Conservation (phyloP, 192 early-diverging fungal species). For the Podila horticola region DNA sequence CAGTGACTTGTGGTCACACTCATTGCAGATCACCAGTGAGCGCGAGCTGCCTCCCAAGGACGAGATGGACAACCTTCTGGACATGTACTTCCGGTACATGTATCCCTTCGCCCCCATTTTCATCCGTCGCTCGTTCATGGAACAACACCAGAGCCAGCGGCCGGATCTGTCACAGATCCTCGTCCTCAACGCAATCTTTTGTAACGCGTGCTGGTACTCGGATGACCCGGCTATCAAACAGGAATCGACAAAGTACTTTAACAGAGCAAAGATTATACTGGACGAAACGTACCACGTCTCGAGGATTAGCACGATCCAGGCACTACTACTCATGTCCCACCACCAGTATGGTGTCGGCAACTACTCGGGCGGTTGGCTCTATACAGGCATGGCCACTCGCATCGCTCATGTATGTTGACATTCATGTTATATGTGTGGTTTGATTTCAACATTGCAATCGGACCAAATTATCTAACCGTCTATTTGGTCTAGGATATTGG, state of each 20-base stretch:
- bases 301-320: constrained; percentile 68
- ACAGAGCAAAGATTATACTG: constrained; percentile 76
- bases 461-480: too few relatives aligned
- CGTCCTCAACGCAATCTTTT: constrained; percentile 66
- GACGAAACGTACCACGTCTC: constrained; percentile 76
- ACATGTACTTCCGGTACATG: constrained; percentile 74
- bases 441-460: neutral
- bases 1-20: constrained; percentile 52
- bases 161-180: constrained; percentile 55
- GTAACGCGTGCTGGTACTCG: constrained; percentile 62
- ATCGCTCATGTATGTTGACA: constrained; percentile 60
- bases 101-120: constrained; percentile 78
- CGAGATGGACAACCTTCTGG: constrained; percentile 66
- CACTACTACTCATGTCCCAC: constrained; percentile 71
- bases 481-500: constrained; percentile 33
- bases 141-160: constrained; percentile 19
- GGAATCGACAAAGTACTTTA: constrained; percentile 63
- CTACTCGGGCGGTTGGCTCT: constrained; percentile 77
- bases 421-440: neutral
- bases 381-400: constrained; percentile 64
- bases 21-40: constrained; percentile 48
- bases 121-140: constrained; percentile 60
- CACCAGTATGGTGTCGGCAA: constrained; percentile 78
- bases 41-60: constrained; percentile 66
- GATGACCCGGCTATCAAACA: constrained; percentile 51